Conservation (phyloP, 805 yeast genomes). For the Lachancea kluyveri region DNA sequence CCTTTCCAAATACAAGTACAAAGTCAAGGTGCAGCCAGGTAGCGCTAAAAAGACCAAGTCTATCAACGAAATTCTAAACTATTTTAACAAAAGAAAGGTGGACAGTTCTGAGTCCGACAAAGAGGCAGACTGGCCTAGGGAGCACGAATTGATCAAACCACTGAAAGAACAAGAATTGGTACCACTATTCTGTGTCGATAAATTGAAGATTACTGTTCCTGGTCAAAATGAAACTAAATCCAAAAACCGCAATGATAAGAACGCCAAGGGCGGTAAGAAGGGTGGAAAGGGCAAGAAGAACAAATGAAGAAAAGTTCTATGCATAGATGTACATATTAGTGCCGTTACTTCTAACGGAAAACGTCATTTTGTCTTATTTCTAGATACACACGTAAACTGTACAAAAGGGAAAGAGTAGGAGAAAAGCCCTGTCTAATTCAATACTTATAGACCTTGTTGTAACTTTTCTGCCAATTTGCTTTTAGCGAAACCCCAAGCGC, state of each 20-base stretch:
- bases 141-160: constrained; percentile 47
- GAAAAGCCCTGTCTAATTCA: constrained; percentile 4
- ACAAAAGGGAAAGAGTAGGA: constrained; percentile 16
- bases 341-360: too few relatives aligned
- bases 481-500: constrained; percentile 83
- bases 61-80: constrained; percentile 57
- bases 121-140: constrained; percentile 65
- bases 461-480: constrained; percentile 56
- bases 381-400: too few relatives aligned
- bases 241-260: too few relatives aligned
- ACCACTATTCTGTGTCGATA: constrained; percentile 62
- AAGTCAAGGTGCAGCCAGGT: constrained; percentile 76
- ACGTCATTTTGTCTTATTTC: too few relatives aligned
- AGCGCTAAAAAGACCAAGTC: constrained; percentile 84
- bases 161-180: constrained; percentile 62
- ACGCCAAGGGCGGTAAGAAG: constrained; percentile 15
- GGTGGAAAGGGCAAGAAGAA: constrained; percentile 19
- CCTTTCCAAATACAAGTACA: constrained; percentile 65
- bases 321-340: not conserved
- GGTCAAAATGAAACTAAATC: constrained; percentile 33
- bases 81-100: constrained; percentile 46
- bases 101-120: constrained; percentile 39
- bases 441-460: constrained; percentile 35
- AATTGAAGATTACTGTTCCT: constrained; percentile 59
- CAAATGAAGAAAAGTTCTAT: constrained; percentile 15